Evolutionary conservation across 108 stramenopile genomes (phyloP).

Genomic region (Cyclotella kingstonii): DNA sequence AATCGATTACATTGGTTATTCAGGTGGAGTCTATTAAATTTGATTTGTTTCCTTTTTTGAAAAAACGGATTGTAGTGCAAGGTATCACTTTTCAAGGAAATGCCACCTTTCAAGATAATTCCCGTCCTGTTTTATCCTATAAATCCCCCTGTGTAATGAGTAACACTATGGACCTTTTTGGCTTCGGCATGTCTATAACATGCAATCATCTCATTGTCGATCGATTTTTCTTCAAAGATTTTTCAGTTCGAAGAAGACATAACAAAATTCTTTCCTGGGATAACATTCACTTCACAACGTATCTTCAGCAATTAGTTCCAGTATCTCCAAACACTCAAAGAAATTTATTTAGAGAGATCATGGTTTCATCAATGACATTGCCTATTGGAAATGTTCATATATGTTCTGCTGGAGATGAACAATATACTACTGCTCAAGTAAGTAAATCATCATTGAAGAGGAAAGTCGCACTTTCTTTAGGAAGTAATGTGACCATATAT

Average conservation of each 20-base stretch:
- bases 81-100: slow-evolving; percentile 19
- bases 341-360: background rate
- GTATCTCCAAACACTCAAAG: background rate
- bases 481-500: too few relatives aligned
- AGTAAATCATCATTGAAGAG: background rate
- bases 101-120: slow-evolving; percentile 4
- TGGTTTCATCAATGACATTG: slow-evolving; percentile 14
- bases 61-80: slow-evolving; percentile 15
- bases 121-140: background rate
- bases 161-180: slow-evolving; percentile 2
- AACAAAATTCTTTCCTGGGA: slow-evolving; percentile 30
- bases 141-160: background rate
- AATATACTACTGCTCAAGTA: background rate
- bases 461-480: too few relatives aligned
- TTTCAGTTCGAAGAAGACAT: slow-evolving; percentile 1
- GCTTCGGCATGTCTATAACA: slow-evolving; percentile 18
- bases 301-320: background rate
- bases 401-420: background rate
- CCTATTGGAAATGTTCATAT: slow-evolving; percentile 7
- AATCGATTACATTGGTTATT: slow-evolving; percentile 23
- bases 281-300: slow-evolving; percentile 16
- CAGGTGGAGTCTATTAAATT: slow-evolving; percentile 15
- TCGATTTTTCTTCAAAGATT: slow-evolving; percentile 2
- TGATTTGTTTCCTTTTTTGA: slow-evolving; percentile 15
- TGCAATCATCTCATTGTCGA: slow-evolving; percentile 13